These are phyloP conservation scores for Xylariales sp. DNA, from an alignment of 2,329 filamentous ascomycete species.

Conservation along the genomic window DNA sequence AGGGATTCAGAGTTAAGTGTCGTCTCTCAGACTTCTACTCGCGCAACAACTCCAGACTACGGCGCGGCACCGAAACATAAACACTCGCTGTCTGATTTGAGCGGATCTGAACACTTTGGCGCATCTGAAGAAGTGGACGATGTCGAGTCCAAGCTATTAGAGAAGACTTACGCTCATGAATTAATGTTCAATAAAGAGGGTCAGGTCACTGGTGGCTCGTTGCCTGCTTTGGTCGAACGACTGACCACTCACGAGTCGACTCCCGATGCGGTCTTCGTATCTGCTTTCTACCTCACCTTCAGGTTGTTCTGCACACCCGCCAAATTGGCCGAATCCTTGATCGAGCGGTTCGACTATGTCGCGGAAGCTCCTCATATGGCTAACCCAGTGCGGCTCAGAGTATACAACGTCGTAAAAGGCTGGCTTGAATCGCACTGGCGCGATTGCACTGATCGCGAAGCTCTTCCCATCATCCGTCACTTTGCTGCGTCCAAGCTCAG, in stretches of 20 bases:
- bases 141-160: conserved; percentile 77
- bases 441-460: conserved; percentile 71
- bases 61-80: conserved; percentile 49
- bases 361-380: conserved; percentile 72
- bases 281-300: conserved; percentile 95
- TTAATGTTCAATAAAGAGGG: conserved; percentile 92
- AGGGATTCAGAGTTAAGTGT: conserved; percentile 78
- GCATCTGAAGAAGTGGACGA: conserved; percentile 74
- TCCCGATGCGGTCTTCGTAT: conserved; percentile 86
- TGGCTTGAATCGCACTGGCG: conserved; percentile 98
- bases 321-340: conserved; percentile 75
- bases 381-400: conserved; percentile 77
- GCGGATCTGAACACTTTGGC: conserved; percentile 59
- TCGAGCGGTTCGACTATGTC: conserved; percentile 89
- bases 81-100: conserved; percentile 65
- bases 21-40: conserved; percentile 76
- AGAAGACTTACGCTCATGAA: conserved; percentile 88
- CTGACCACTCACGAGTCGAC: conserved; percentile 91
- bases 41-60: conserved; percentile 81
- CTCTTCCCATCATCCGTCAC: conserved; percentile 68
- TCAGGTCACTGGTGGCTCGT: conserved; percentile 86
- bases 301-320: conserved; percentile 81
- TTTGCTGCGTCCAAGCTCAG: conserved; percentile 76
- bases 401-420: conserved; percentile 95
- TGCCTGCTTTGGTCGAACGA: conserved; percentile 88